phyloP scores from a whole-genome alignment of 352 stramenopile species.

The Globisporangium canariense region DNA sequence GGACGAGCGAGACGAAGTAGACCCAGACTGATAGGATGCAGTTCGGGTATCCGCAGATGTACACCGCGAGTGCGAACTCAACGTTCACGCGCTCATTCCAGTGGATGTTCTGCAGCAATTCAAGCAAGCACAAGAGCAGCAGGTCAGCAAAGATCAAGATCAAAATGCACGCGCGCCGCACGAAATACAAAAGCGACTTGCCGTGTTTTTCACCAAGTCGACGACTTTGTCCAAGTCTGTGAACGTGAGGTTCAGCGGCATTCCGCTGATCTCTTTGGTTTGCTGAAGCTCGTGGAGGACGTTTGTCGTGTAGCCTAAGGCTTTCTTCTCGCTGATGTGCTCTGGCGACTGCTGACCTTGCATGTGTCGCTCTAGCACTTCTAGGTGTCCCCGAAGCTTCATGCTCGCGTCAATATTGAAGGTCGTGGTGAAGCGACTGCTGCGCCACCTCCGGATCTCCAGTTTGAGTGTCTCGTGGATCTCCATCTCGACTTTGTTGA shows the following conservation, averaged over 20 bases:
- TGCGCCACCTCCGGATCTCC: constrained; percentile 88
- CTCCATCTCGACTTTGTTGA: constrained; percentile 74
- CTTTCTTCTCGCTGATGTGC: background rate
- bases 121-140: constrained; percentile 8
- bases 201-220: constrained; percentile 80
- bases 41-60: constrained; percentile 83
- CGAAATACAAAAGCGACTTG: constrained; percentile 25
- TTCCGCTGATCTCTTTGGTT: constrained; percentile 63
- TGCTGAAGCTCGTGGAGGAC: constrained; percentile 32
- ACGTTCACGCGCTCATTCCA: constrained; percentile 77
- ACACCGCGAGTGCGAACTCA: constrained; percentile 90
- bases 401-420: constrained; percentile 86
- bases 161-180: background rate
- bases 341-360: constrained; percentile 13
- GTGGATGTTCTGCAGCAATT: constrained; percentile 77
- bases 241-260: constrained; percentile 87
- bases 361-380: constrained; percentile 54
- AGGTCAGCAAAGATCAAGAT: constrained; percentile 4
- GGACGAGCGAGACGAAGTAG: constrained; percentile 80
- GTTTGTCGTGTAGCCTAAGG: background rate
- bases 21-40: constrained; percentile 91
- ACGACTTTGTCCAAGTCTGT: constrained; percentile 82
- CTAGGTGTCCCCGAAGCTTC: constrained; percentile 73
- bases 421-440: constrained; percentile 68
- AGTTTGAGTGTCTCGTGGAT: constrained; percentile 81